Conservation (phyloP, 2,329 filamentous ascomycete genomes). For the Arachnomyces sp. region DNA sequence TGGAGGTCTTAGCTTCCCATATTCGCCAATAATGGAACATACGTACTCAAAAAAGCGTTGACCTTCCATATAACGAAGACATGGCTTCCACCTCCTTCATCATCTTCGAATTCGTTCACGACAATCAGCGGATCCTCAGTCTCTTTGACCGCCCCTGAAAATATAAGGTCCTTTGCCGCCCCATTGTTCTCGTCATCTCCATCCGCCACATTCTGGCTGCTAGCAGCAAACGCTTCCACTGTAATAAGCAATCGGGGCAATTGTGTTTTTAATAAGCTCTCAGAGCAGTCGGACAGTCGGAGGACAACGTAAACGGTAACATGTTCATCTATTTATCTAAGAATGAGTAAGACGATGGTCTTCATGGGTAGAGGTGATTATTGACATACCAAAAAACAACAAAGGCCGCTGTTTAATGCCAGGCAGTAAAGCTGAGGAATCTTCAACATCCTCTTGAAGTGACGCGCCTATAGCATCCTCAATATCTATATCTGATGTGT, state of each 20-base stretch:
- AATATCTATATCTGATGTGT: slow-evolving; percentile 31
- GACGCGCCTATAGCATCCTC: slow-evolving; percentile 34
- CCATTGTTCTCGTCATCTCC: slow-evolving; percentile 18
- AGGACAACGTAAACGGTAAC: slow-evolving; percentile 45
- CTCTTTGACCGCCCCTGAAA: slow-evolving; percentile 29
- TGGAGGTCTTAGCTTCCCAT: slow-evolving; percentile 9
- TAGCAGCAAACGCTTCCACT: slow-evolving; percentile 42
- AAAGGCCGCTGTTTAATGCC: slow-evolving; percentile 43
- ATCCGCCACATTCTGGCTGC: slow-evolving; percentile 33
- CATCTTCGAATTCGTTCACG: slow-evolving; percentile 35
- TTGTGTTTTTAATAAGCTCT: slow-evolving; percentile 39
- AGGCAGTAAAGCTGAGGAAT: slow-evolving; percentile 36
- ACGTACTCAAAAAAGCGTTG: slow-evolving; percentile 34
- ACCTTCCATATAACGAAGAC: slow-evolving; percentile 39
- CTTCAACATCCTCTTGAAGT: slow-evolving; percentile 37
- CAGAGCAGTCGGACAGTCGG: slow-evolving; percentile 42
- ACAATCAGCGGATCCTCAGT: slow-evolving; percentile 38
- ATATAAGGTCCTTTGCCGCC: slow-evolving; percentile 35
- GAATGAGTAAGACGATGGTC: slow-evolving; percentile 41
- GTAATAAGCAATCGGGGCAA: slow-evolving; percentile 42
- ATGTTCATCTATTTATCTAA: slow-evolving; percentile 45
- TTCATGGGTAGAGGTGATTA: slow-evolving; percentile 2
- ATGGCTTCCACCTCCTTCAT: slow-evolving; percentile 30
- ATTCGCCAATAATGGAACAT: background rate
- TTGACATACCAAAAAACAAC: slow-evolving; percentile 42